A percentile compares a stretch with the other conserved stretches of the same genome.
Conservation (phyloP, 345 rosid genomes). For the Punica granatum region DNA sequence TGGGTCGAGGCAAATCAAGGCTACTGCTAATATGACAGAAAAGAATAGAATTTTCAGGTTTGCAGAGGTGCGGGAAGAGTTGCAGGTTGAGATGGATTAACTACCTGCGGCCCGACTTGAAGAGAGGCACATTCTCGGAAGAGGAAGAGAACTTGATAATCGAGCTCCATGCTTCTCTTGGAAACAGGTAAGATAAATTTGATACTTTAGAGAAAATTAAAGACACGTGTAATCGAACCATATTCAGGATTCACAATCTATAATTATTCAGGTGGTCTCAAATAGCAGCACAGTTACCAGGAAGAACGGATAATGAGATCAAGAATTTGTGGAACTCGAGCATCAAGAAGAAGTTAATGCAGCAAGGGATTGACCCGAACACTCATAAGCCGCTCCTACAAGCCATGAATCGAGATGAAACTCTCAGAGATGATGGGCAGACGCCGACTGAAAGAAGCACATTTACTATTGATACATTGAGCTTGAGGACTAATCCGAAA, state of each 20-base stretch:
- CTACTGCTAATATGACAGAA: not conserved
- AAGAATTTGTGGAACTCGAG: constrained; percentile 27
- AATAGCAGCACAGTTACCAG: constrained; percentile 18
- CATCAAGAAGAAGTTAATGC: constrained; percentile 22
- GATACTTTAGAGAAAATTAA: not conserved
- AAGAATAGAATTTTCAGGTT: constrained; percentile 6
- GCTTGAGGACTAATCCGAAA: constrained; percentile 4
- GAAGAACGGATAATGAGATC: constrained; percentile 25
- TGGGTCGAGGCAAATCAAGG: not conserved
- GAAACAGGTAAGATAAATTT: constrained; percentile 11
- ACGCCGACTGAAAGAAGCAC: not conserved
- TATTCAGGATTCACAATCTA: not conserved
- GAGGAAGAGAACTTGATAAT: constrained; percentile 15
- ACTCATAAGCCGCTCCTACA: constrained; percentile 15
- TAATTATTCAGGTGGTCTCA: constrained; percentile 17
- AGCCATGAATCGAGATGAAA: constrained; percentile 4
- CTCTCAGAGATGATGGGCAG: not conserved
- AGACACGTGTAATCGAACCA: not conserved
- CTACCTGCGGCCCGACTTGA: constrained; percentile 21
- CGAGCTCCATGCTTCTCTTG: constrained; percentile 15
- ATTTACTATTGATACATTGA: not conserved
- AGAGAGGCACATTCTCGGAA: constrained; percentile 21
- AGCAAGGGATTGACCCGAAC: constrained; percentile 18
- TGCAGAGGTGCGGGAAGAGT: constrained; percentile 24
- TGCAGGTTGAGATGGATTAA: constrained; percentile 23